A percentile compares a stretch with the other conserved stretches of the same genome.
Evolutionary conservation across 345 rosid species (phyloP).

Genomic region (Euclidium syriacum): DNA sequence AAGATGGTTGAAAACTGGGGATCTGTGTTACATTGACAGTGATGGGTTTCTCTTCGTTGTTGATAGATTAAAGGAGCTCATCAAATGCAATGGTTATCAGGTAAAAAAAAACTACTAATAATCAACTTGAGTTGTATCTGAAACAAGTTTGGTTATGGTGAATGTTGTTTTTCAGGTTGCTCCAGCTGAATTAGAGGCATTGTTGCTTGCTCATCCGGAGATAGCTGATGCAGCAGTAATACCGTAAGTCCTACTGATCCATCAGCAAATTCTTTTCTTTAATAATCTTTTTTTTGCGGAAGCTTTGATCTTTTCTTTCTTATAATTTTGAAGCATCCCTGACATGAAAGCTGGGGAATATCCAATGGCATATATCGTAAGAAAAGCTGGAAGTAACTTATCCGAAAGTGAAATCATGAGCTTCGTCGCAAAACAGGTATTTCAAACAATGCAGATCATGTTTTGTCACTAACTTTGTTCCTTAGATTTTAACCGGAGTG

Average conservation of each 20-base stretch:
- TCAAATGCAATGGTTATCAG: constrained; percentile 95
- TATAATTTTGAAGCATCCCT: constrained; percentile 19
- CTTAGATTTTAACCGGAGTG: not conserved
- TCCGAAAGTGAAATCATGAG: constrained; percentile 17
- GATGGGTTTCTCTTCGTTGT: constrained; percentile 82
- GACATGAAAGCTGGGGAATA: constrained; percentile 29
- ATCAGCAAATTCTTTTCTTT: not conserved
- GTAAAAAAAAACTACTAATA: constrained; percentile 16
- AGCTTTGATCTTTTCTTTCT: not conserved
- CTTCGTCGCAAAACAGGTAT: constrained; percentile 25
- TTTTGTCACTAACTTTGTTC: not conserved
- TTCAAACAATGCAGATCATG: not conserved
- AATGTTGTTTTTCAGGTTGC: constrained; percentile 36
- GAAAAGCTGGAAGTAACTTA: constrained; percentile 24
- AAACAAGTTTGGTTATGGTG: not conserved
- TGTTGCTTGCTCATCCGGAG: constrained; percentile 41
- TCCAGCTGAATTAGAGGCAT: constrained; percentile 52
- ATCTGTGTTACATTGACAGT: constrained; percentile 74
- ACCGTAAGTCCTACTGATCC: constrained; percentile 28
- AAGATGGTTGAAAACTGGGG: constrained; percentile 94
- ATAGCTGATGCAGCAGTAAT: constrained; percentile 50
- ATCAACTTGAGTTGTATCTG: not conserved
- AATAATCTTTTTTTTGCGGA: not conserved
- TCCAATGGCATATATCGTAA: constrained; percentile 32
- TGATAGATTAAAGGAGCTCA: constrained; percentile 84